Evolutionary conservation across 2,329 filamentous ascomycete genomes (phyloP).

Genomic region (Ramichloridium luteum): DNA sequence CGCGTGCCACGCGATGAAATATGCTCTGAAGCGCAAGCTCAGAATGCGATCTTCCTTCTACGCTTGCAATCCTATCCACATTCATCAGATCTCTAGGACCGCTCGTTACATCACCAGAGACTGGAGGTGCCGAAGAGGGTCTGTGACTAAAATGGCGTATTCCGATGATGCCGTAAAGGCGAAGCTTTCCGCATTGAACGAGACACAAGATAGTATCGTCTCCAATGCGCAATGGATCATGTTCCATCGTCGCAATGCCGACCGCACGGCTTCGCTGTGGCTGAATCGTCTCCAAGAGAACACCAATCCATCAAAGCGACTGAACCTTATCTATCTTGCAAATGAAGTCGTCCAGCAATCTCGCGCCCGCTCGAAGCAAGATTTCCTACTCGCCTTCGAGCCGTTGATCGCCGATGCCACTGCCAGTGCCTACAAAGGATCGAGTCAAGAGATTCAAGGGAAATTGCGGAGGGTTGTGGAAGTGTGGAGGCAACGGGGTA

Average conservation of each 20-base stretch:
- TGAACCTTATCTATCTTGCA: constrained; percentile 87
- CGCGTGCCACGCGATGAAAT: no score
- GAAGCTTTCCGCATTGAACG: constrained; percentile 88
- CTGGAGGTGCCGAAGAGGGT: no score
- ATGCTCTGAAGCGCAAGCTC: no score
- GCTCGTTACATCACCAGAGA: no score
- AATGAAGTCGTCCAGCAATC: constrained; percentile 98
- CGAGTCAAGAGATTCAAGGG: constrained; percentile 70
- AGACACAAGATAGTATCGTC: constrained; percentile 94
- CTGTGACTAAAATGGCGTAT: constrained; percentile 85
- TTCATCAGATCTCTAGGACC: no score
- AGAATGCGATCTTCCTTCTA: no score
- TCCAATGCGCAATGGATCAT: constrained; percentile 98
- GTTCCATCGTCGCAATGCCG: constrained; percentile 92
- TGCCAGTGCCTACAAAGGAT: constrained; percentile 78
- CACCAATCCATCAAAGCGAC: constrained; percentile 61
- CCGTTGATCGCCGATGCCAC: constrained; percentile 88
- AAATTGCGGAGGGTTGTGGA: constrained; percentile 84
- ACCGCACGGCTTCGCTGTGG: constrained; percentile 86
- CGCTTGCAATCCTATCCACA: neutral
- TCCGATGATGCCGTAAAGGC: constrained; percentile 90
- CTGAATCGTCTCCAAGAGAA: constrained; percentile 80
- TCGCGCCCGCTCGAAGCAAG: constrained; percentile 79
- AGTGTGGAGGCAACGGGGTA: constrained; percentile 77
- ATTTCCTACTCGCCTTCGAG: constrained; percentile 84